phyloP scores from a whole-genome alignment of 1,139 yeast species.

The Waltiozyma solani region DNA sequence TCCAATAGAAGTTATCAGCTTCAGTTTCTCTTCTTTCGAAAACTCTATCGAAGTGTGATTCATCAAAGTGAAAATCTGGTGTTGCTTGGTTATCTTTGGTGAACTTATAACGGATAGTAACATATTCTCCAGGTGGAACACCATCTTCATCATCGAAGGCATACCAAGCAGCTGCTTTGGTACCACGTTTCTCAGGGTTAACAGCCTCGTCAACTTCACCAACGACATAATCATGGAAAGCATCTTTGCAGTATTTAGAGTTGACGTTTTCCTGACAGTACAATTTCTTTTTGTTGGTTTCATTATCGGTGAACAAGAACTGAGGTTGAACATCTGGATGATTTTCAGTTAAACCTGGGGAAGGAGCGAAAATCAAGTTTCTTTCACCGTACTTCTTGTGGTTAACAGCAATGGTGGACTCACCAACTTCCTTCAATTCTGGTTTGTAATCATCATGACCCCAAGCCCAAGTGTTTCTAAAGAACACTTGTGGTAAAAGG shows the following conservation, averaged over 20 bases:
- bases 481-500: constrained; percentile 75
- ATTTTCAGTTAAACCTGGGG: constrained; percentile 63
- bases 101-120: constrained; percentile 75
- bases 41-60: constrained; percentile 64
- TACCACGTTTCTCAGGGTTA: constrained; percentile 61
- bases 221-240: constrained; percentile 77
- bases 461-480: constrained; percentile 95
- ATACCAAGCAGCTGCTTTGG: constrained; percentile 77
- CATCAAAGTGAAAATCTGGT: constrained; percentile 37
- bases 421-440: constrained; percentile 30
- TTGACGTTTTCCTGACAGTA: constrained; percentile 49
- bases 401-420: constrained; percentile 45
- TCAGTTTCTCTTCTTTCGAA: constrained; percentile 74
- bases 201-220: constrained; percentile 49
- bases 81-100: constrained; percentile 29
- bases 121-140: constrained; percentile 84
- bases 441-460: constrained; percentile 56
- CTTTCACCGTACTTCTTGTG: constrained; percentile 71
- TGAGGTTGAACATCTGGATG: constrained; percentile 66
- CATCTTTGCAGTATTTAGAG: constrained; percentile 66
- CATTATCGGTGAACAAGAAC: constrained; percentile 81
- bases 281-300: constrained; percentile 63
- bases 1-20: constrained; percentile 93
- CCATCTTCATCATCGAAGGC: constrained; percentile 66
- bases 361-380: constrained; percentile 69